Evolutionary conservation across 805 yeast genomes (phyloP).

Genomic region (Teunomyces stri): DNA sequence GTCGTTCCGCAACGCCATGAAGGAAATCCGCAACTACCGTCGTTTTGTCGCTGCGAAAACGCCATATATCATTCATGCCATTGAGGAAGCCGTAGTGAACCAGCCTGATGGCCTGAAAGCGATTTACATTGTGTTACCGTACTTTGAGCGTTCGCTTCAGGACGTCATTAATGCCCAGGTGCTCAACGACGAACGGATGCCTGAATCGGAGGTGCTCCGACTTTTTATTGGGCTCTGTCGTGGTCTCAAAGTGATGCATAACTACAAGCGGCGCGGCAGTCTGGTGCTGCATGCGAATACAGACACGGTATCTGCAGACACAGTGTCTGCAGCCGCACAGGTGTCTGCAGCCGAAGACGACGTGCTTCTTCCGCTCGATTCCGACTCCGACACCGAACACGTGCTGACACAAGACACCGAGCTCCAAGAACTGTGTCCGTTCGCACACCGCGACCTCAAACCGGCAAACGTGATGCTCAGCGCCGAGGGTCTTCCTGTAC

Average conservation of each 20-base stretch:
- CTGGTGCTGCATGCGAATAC: background rate
- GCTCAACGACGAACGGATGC: slow-evolving; percentile 50
- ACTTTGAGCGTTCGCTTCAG: slow-evolving; percentile 68
- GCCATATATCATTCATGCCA: slow-evolving; percentile 65
- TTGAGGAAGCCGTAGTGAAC: slow-evolving; percentile 70
- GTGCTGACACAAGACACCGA: slow-evolving; percentile 39
- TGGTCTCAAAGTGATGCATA: slow-evolving; percentile 76
- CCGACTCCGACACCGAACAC: slow-evolving; percentile 4
- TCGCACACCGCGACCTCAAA: slow-evolving; percentile 83
- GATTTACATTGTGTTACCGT: slow-evolving; percentile 78
- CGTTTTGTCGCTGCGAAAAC: slow-evolving; percentile 53
- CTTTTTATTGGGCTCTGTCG: slow-evolving; percentile 67
- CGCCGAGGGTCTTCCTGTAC: slow-evolving; percentile 69
- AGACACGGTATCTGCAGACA: background rate
- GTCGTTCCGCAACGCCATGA: slow-evolving; percentile 56
- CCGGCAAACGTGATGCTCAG: slow-evolving; percentile 87
- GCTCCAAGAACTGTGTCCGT: slow-evolving; percentile 57
- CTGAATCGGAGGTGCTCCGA: slow-evolving; percentile 62
- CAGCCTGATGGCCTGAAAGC: slow-evolving; percentile 80
- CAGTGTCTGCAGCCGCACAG: background rate
- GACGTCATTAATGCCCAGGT: slow-evolving; percentile 69
- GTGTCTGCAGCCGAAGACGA: slow-evolving; percentile 9
- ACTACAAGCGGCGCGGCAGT: slow-evolving; percentile 37
- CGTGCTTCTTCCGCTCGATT: slow-evolving; percentile 9
- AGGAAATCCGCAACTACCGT: slow-evolving; percentile 73